Evolutionary conservation across 352 stramenopile genomes (phyloP).

Genomic region (Phytophthora syringae): DNA sequence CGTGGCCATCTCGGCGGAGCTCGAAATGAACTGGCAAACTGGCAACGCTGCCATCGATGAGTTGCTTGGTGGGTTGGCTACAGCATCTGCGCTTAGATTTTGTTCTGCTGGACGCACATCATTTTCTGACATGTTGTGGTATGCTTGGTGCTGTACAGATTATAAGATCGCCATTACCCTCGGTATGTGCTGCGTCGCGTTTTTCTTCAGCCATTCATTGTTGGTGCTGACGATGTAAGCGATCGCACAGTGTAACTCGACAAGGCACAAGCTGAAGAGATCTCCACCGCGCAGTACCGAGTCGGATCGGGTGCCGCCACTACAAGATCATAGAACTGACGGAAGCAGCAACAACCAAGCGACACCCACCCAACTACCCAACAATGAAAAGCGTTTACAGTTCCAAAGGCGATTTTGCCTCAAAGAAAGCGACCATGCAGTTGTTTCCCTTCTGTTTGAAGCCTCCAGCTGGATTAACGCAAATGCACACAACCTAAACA

Average conservation of each 20-base stretch:
- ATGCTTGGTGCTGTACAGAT: slow-evolving; percentile 42
- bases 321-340: slow-evolving; percentile 1
- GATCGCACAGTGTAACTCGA: slow-evolving; percentile 1
- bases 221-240: slow-evolving; percentile 55
- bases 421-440: not conserved
- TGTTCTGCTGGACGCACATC: not conserved
- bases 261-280: not conserved
- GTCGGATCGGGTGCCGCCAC: not conserved
- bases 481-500: slow-evolving; percentile 15
- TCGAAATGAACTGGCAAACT: slow-evolving; percentile 69
- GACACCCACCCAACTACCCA: slow-evolving; percentile 12
- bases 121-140: slow-evolving; percentile 12
- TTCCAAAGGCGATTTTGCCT: slow-evolving; percentile 1
- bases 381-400: slow-evolving; percentile 18
- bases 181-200: slow-evolving; percentile 56
- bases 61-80: slow-evolving; percentile 61
- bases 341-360: slow-evolving; percentile 18
- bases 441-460: not conserved
- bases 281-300: not conserved
- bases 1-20: slow-evolving; percentile 65
- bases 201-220: slow-evolving; percentile 76
- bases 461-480: slow-evolving; percentile 19
- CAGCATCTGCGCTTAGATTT: not conserved
- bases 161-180: slow-evolving; percentile 88
- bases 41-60: slow-evolving; percentile 64